A percentile compares a stretch with the other conserved stretches of the same genome.
Conservation (phyloP, 2,329 filamentous ascomycete species). For the Coniochaeta sp. region DNA sequence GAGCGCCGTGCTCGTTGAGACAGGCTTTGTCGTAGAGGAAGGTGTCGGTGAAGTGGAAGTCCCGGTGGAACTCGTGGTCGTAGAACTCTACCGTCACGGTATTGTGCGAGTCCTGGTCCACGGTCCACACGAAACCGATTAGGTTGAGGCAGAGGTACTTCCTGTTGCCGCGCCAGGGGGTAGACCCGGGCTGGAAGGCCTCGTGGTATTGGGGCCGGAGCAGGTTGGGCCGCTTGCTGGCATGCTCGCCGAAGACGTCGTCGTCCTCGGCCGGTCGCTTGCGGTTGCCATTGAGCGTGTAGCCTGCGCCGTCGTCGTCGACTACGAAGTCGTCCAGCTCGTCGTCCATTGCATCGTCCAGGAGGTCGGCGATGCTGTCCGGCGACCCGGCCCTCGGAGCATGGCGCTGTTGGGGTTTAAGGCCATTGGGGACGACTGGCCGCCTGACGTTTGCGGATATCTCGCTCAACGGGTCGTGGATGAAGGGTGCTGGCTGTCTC, state of each 20-base stretch:
- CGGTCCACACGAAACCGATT: conserved; percentile 92
- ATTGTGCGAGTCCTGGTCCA: conserved; percentile 87
- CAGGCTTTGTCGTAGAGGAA: conserved; percentile 96
- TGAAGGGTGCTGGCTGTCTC: conserved; percentile 73
- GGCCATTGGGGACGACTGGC: conserved; percentile 43
- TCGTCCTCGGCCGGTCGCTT: conserved; percentile 46
- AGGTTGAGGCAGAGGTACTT: conserved; percentile 92
- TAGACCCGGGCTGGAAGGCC: conserved; percentile 88
- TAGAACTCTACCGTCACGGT: conserved; percentile 98
- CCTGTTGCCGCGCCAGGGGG: conserved; percentile 89
- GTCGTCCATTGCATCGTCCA: conserved; percentile 49
- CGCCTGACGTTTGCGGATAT: conserved; percentile 57
- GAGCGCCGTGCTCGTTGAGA: conserved; percentile 72
- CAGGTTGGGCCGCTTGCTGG: conserved; percentile 43
- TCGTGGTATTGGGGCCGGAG: conserved; percentile 64
- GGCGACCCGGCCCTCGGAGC: conserved; percentile 50
- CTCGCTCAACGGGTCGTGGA: conserved; percentile 70
- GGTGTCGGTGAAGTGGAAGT: conserved; percentile 97
- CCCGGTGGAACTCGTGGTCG: conserved; percentile 82
- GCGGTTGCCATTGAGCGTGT: conserved; percentile 50
- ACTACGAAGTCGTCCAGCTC: conserved; percentile 71
- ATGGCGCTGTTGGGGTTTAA: conserved; percentile 43
- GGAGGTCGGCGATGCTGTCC: conserved; percentile 77
- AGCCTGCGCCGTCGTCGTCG: conserved; percentile 92
- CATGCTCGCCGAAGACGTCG: conserved; percentile 37